Evolutionary conservation across 768 basidiomycete genomes (phyloP), one percentile per base, ranked within the genome.

Genomic region (Pholiota microspora): DNA sequence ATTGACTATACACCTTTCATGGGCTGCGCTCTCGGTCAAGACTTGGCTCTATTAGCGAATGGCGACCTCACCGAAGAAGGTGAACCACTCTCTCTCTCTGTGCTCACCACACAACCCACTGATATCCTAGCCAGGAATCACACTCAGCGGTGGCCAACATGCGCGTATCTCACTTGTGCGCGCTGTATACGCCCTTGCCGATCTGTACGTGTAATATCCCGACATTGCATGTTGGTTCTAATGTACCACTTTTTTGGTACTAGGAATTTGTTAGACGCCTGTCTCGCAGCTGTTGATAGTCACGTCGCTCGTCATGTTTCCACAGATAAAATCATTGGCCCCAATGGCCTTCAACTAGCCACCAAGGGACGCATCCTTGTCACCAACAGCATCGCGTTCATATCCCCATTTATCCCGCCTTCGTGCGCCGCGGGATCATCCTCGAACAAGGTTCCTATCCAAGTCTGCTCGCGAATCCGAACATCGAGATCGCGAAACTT

Each of bases 231-330:
- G 7, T 15, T 4, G 31, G 2, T 24, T 10, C 25, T 15, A 54
- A 88, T 86, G 28, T n/a, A n/a, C n/a, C n/a, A 74, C 89, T 46
- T 78, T 98, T 1, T 77, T 98, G 4, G 96, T n/a, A 98, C 60
- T 95, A 98, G 58, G 92, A 92, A 36, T n/a, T n/a, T n/a, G n/a
- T n/a, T n/a, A n/a, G n/a, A n/a, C n/a, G n/a, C n/a, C n/a, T n/a
- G n/a, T n/a, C 78, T 98, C 28, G 87, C 91, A 25, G 88, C 88
- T 13, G 85, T 92, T 4, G 90, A 92, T 62, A 83, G 88, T n/a
- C 91, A 93, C 67, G 92, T 93, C 31, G 90, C 89, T 12, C 83
- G 88, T 4, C 92, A 94, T 66, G 77, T 90, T 47, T 89, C 95
- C 36, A 88, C 95, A 52, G n/a, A n/a, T n/a, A n/a, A n/a, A n/a